A percentile compares a stretch with the other conserved stretches of the same genome.
Conservation (phyloP, 306 rosid genomes). For the Pyrus betulifolia region DNA sequence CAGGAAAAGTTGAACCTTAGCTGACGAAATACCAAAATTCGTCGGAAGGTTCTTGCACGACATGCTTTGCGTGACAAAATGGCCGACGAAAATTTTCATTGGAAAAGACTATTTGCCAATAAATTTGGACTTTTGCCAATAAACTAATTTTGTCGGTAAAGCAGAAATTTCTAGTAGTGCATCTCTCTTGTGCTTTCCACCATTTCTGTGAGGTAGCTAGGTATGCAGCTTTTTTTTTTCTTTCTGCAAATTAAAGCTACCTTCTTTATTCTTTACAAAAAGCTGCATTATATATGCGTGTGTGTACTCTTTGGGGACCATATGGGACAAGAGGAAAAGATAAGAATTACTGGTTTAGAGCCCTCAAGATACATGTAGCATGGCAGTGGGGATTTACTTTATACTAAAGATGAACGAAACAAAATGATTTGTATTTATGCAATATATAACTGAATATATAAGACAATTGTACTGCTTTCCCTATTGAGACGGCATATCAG, state of each 20-base stretch:
- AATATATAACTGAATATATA: neutral
- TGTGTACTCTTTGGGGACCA: neutral
- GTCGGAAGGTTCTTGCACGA: too few species aligned
- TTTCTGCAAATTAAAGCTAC: neutral
- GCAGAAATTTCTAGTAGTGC: too few species aligned
- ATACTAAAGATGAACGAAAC: neutral
- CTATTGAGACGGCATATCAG: slow-evolving; percentile 5
- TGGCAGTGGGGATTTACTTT: neutral
- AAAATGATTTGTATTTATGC: neutral
- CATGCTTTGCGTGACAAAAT: too few species aligned
- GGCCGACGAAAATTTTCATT: too few species aligned
- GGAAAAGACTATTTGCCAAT: too few species aligned
- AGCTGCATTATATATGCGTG: neutral
- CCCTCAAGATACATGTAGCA: neutral
- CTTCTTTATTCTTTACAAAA: neutral
- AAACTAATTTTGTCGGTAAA: too few species aligned
- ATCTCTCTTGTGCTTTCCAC: neutral
- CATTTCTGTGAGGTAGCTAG: neutral
- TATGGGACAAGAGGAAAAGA: neutral
- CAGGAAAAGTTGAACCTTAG: too few species aligned
- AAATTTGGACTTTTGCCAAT: too few species aligned
- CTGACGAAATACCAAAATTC: too few species aligned
- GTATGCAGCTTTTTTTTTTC: neutral
- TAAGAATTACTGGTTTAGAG: neutral
- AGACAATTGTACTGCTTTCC: slow-evolving; percentile 8